Percentiles rank a stretch among this genome's conserved stretches.
These are phyloP conservation scores for Calonectria hawksworthii DNA, from an alignment of 2,329 filamentous ascomycete genomes.

Conservation along the genomic window DNA sequence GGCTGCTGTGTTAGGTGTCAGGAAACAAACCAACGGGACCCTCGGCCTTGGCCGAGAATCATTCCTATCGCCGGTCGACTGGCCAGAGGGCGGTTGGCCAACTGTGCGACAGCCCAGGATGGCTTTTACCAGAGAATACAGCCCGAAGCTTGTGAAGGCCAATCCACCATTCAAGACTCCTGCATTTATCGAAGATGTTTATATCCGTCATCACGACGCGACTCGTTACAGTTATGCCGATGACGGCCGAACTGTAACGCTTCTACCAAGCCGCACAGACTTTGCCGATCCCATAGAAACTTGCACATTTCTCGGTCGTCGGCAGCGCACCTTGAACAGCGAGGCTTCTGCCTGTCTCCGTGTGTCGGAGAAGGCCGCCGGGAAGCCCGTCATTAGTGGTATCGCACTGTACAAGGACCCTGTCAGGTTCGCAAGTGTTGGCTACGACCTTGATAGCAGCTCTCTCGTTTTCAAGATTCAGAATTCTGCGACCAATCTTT, in stretches of 20 bases:
- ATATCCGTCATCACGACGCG: background rate
- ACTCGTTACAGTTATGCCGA: background rate
- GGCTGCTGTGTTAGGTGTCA: conserved; percentile 16
- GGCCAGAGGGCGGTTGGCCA: background rate
- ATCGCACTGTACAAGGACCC: conserved; percentile 1
- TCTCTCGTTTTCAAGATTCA: conserved; percentile 10
- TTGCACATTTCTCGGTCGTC: conserved; percentile 5
- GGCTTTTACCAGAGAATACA: background rate
- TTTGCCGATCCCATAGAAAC: background rate
- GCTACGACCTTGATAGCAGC: background rate
- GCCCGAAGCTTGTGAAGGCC: background rate
- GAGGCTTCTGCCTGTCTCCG: background rate
- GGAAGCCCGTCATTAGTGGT: background rate
- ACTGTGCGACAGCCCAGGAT: background rate
- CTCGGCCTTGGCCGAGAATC: conserved; percentile 1
- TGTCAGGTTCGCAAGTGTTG: background rate
- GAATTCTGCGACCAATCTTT: background rate
- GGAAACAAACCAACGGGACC: conserved; percentile 6
- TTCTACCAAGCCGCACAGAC: background rate
- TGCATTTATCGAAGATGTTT: background rate
- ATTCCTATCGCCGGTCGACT: background rate
- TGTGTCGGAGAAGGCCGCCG: background rate
- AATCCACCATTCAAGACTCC: background rate
- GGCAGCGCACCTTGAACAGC: background rate
- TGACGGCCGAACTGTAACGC: background rate